phyloP scores from a whole-genome alignment of 179 eudicot species.

The Monotropa hypopitys region DNA sequence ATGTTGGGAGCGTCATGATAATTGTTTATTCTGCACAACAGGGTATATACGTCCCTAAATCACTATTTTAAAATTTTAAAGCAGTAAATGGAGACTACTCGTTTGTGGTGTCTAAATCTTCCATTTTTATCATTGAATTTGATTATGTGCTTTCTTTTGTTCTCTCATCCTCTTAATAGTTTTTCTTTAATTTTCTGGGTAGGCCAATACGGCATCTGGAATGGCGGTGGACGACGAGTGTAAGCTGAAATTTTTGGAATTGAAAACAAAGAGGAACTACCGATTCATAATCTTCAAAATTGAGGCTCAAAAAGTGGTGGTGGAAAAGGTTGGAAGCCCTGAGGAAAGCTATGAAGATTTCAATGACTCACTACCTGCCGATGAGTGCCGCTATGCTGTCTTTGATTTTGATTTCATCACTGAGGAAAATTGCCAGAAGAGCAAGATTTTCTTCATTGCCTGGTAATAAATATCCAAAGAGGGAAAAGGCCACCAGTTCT shows the following conservation, averaged over 20 bases:
- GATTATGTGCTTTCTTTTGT: neutral
- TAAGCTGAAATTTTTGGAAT: conserved; percentile 49
- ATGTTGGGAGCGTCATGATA: neutral
- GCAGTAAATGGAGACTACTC: neutral
- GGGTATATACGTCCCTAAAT: neutral
- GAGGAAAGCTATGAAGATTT: conserved; percentile 53
- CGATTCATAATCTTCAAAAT: conserved; percentile 50
- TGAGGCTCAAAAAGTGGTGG: conserved; percentile 59
- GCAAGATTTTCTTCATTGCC: conserved; percentile 84
- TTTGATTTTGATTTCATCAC: conserved; percentile 65
- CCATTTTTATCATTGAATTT: no score
- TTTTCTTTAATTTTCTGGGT: neutral
- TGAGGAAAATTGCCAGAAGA: conserved; percentile 65
- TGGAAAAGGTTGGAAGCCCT: conserved; percentile 50
- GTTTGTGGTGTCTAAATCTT: no score
- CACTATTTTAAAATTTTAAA: neutral
- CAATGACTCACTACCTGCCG: conserved; percentile 40
- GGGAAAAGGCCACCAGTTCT: no score
- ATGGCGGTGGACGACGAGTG: conserved; percentile 66
- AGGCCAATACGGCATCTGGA: conserved; percentile 74
- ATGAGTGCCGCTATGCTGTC: conserved; percentile 74
- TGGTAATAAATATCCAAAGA: conserved; percentile 28
- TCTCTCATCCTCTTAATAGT: neutral
- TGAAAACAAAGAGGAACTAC: conserved; percentile 49
- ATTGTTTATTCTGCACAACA: neutral